phyloP scores from a whole-genome alignment of 495 filamentous ascomycete species.

The Neurospora africana region DNA sequence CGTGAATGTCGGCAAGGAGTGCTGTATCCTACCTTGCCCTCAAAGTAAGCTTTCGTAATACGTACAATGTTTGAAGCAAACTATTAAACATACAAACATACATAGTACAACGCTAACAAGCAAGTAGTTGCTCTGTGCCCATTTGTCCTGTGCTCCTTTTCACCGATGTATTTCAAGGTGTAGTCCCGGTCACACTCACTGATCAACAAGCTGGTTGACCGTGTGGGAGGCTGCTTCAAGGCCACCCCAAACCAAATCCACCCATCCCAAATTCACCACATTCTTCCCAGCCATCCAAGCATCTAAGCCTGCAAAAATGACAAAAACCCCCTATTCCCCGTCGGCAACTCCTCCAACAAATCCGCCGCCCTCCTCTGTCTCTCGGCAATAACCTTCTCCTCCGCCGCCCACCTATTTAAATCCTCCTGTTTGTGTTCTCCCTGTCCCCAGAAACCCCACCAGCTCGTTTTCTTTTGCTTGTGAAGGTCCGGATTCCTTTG shows the following conservation, averaged over 20 bases:
- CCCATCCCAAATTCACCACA: neutral
- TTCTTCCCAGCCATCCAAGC: neutral
- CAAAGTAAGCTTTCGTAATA: neutral
- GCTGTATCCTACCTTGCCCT: neutral
- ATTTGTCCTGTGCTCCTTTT: neutral
- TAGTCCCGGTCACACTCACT: neutral
- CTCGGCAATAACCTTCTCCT: slow-evolving; percentile 42
- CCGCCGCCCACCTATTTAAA: slow-evolving; percentile 36
- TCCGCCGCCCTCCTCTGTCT: slow-evolving; percentile 31
- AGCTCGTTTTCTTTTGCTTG: slow-evolving; percentile 9
- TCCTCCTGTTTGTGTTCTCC: slow-evolving; percentile 14
- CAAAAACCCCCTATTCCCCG: slow-evolving; percentile 22
- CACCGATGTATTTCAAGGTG: neutral
- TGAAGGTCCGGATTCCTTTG: neutral
- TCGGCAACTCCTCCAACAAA: slow-evolving; percentile 37
- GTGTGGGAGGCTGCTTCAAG: neutral
- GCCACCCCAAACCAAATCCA: neutral
- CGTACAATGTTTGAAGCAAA: neutral
- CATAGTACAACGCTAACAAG: neutral
- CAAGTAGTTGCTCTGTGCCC: neutral
- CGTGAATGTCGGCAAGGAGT: neutral
- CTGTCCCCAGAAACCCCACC: slow-evolving; percentile 42
- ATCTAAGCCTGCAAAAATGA: slow-evolving; percentile 30
- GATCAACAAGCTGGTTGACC: neutral
- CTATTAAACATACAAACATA: neutral